A percentile compares a stretch with the other conserved stretches of the same genome.
phyloP scores from a whole-genome alignment of 2,329 filamentous ascomycete species.

The Emmonsiellopsis sp. region DNA sequence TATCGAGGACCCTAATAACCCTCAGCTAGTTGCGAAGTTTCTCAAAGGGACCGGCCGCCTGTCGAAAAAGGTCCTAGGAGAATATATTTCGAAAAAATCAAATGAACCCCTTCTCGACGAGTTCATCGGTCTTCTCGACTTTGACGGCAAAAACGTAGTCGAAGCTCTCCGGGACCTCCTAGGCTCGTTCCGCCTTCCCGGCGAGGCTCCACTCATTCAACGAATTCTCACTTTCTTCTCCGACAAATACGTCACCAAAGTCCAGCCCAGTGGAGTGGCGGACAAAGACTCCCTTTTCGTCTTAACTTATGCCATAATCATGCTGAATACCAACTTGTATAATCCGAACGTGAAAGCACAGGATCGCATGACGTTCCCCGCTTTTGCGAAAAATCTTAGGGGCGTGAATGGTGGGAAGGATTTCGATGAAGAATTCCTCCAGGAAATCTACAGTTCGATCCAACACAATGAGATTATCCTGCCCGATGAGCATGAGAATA shows the following conservation, averaged over 20 bases:
- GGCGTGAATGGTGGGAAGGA: constrained; percentile 80
- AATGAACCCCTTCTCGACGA: constrained; percentile 78
- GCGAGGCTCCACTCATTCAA: constrained; percentile 87
- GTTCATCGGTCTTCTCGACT: constrained; percentile 83
- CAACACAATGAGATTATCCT: constrained; percentile 90
- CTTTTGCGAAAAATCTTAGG: constrained; percentile 81
- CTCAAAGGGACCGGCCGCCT: constrained; percentile 77
- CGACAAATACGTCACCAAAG: constrained; percentile 68
- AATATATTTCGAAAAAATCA: constrained; percentile 83
- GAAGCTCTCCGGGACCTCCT: constrained; percentile 82
- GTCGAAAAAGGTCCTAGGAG: constrained; percentile 83
- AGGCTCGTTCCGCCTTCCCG: constrained; percentile 84
- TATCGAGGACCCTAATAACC: constrained; percentile 65
- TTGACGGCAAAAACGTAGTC: constrained; percentile 74
- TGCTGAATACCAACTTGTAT: constrained; percentile 94
- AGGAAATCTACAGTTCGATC: constrained; percentile 84
- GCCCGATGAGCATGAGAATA: constrained; percentile 93
- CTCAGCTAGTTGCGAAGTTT: constrained; percentile 73
- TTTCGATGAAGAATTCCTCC: constrained; percentile 73
- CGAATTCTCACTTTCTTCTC: constrained; percentile 82
- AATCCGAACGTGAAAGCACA: constrained; percentile 72
- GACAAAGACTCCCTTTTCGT: constrained; percentile 85
- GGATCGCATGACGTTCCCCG: constrained; percentile 73
- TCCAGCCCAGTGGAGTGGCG: constrained; percentile 62
- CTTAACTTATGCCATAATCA: constrained; percentile 90